phyloP scores from a whole-genome alignment of 306 rosid species.

The Calophaca sinica region DNA sequence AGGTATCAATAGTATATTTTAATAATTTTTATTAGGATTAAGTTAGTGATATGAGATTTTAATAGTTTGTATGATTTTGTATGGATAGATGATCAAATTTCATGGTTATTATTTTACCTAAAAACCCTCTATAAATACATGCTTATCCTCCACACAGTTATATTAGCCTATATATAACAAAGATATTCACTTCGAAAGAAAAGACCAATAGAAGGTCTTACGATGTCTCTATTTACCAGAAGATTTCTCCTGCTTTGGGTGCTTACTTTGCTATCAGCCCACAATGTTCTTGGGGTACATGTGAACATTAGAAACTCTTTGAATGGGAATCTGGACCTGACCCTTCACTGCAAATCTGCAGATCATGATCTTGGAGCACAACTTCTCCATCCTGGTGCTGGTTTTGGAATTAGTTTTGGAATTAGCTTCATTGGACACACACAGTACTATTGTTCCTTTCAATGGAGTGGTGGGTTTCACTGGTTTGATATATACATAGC shows the following conservation, averaged over 20 bases:
- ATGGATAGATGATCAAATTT: no score
- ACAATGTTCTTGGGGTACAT: background rate
- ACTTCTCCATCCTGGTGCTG: background rate
- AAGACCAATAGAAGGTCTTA: background rate
- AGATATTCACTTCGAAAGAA: background rate
- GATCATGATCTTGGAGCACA: slow-evolving; percentile 18
- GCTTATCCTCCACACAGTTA: no score
- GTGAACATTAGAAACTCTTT: background rate
- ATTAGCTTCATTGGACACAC: background rate
- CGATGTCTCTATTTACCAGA: background rate
- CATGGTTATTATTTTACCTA: no score
- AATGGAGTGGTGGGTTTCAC: background rate
- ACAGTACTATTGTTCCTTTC: background rate
- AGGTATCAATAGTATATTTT: no score
- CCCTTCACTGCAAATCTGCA: slow-evolving; percentile 11
- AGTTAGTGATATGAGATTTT: no score
- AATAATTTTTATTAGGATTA: no score
- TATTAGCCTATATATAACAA: background rate
- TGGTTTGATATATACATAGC: background rate
- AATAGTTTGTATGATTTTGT: no score
- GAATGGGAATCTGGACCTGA: background rate
- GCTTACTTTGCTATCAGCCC: background rate
- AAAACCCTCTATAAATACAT: no score
- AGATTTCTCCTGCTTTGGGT: background rate
- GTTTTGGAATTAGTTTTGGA: background rate